A percentile compares a stretch with the other conserved stretches of the same genome.
Conservation (phyloP, 75 land plant species). For the Selaginella moellendorffii region DNA sequence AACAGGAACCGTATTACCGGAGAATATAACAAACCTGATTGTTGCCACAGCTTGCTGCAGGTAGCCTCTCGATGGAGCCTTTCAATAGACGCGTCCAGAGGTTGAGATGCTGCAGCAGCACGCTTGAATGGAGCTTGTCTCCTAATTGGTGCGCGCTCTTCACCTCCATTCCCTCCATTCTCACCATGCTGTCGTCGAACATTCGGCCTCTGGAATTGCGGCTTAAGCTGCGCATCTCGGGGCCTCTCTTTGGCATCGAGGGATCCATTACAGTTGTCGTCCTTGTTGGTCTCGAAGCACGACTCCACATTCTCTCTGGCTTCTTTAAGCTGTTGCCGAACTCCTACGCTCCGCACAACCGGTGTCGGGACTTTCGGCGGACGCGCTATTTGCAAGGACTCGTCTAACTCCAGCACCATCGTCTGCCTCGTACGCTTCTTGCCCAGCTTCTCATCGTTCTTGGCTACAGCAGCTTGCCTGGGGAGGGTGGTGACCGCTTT, state of each 20-base stretch:
- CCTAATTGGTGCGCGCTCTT: background rate
- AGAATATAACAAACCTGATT: slow-evolving; percentile 50
- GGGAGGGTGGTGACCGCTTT: too few relatives aligned
- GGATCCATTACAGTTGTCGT: too few relatives aligned
- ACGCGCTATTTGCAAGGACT: slow-evolving; percentile 55
- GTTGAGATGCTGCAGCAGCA: background rate
- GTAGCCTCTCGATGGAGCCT: slow-evolving; percentile 96
- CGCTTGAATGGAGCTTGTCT: background rate
- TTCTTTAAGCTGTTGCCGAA: too few relatives aligned
- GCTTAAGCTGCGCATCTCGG: too few relatives aligned
- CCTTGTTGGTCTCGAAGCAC: too few relatives aligned
- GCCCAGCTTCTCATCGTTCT: slow-evolving; percentile 65
- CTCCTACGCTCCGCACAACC: too few relatives aligned
- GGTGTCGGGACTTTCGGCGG: slow-evolving; percentile 23
- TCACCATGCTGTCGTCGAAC: slow-evolving; percentile 37
- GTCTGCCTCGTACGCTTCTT: slow-evolving; percentile 73
- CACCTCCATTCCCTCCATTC: too few relatives aligned
- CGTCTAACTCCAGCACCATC: slow-evolving; percentile 51
- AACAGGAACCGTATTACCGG: background rate
- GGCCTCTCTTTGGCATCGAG: too few relatives aligned
- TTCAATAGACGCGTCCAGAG: slow-evolving; percentile 83
- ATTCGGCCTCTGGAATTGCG: slow-evolving; percentile 32
- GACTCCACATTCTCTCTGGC: background rate
- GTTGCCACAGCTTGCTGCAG: slow-evolving; percentile 85
- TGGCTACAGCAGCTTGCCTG: background rate